Base-by-base conservation (phyloP, 1,139 yeast species). In the Arxiozyma telluris region DNA sequence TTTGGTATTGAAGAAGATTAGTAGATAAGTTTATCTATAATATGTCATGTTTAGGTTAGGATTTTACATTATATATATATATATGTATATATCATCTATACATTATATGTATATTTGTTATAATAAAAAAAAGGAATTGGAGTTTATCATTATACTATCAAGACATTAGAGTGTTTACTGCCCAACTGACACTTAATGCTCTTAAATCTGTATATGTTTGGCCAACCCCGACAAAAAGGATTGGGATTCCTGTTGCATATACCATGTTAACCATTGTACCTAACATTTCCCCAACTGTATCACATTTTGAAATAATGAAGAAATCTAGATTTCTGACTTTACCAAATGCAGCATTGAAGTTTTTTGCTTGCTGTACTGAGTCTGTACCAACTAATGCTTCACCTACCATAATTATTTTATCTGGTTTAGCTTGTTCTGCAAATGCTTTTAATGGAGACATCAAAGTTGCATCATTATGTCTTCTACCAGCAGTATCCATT, bases 241-340 rank as follows among this genome's bases (percentile, higher is more conserved):
- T 94, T 0, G 98, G 98, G 22, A 93, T 94, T 44, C 90, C 90
- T 0, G 98, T 93, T 4, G 97, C 93, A 77, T 87, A 88, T 2
- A 95, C 96, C 96, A 93, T 89, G 70, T 93, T 91, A 38, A 93
- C 96, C 90, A 94, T 88, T 0, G 96, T 83, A 23, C 98, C 98
- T 43, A 93, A 87, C 79, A 93, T 77, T 63, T 91, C 97, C 22
- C 98, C 98, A 30, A 93, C 98, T 0, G 98, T 93, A 68, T 93
- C 98, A 63, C 96, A 95, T 70, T 93, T 93, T 51, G 96, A 87
- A 49, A 93, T 87, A 58, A 93, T 84, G 73, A 94, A 93, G 66
- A 93, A 94, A 69, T 93, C 98, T 54, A 93, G 75, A 51, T 80
- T 79, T 55, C 98, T 76, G 50, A 79, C 80, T 57, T 84, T 83